Conservation (phyloP, 2,329 filamentous ascomycete species). For the Colletotrichum sp. region DNA sequence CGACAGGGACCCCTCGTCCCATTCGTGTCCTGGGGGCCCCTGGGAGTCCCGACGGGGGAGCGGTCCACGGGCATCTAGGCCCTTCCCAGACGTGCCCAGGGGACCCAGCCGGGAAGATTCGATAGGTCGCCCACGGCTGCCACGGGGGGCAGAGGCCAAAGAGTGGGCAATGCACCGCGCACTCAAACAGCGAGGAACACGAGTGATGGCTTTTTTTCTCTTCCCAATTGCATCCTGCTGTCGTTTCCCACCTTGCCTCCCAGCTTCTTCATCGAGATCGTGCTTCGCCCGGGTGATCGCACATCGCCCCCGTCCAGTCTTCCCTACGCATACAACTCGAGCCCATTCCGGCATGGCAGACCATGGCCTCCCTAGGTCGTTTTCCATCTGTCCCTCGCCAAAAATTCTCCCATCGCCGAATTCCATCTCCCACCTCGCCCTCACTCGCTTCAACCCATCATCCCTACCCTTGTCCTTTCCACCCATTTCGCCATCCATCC, state of each 20-base stretch:
- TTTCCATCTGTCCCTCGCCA: neutral
- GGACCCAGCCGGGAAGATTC: neutral
- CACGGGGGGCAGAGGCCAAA: neutral
- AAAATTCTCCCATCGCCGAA: neutral
- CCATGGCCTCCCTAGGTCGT: neutral
- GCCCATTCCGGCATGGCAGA: neutral
- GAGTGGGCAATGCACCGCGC: neutral
- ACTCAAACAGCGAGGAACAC: neutral
- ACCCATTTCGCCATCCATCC: neutral
- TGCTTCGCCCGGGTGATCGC: neutral
- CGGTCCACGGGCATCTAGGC: conserved; percentile 11
- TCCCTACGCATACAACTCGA: neutral
- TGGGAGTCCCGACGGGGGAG: conserved; percentile 9
- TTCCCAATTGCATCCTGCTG: neutral
- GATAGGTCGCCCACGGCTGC: neutral
- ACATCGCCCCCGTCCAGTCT: neutral
- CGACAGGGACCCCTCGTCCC: neutral
- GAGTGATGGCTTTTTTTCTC: neutral
- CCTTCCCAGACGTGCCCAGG: neutral
- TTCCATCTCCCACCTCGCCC: neutral
- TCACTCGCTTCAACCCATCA: neutral
- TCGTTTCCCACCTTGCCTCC: neutral
- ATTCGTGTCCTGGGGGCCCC: neutral
- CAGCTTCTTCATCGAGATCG: neutral
- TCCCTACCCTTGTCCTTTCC: neutral